Percentiles rank a stretch among this genome's conserved stretches.
Evolutionary conservation across 306 rosid species (phyloP).

Genomic region (Inga leiocalycina): DNA sequence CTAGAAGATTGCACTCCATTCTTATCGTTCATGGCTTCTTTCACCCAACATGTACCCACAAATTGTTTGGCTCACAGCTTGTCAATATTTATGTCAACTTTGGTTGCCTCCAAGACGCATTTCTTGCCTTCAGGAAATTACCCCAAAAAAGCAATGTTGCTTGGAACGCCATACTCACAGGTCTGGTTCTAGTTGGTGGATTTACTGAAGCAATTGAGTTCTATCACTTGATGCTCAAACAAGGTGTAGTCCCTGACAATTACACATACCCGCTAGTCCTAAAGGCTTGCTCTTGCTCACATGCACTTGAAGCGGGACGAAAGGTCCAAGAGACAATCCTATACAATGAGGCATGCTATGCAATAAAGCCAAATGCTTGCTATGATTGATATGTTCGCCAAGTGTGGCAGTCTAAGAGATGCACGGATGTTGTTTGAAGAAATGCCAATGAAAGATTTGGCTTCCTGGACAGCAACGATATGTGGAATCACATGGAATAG

Average conservation of each 20-base stretch:
- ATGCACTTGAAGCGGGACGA: slow-evolving; percentile 40
- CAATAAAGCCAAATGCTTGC: slow-evolving; percentile 34
- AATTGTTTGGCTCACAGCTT: slow-evolving; percentile 35
- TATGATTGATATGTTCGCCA: slow-evolving; percentile 48
- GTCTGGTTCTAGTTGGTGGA: slow-evolving; percentile 22
- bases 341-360: neutral
- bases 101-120: slow-evolving; percentile 36
- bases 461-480: slow-evolving; percentile 51
- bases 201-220: slow-evolving; percentile 34
- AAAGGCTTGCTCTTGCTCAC: slow-evolving; percentile 51
- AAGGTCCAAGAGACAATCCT: slow-evolving; percentile 31
- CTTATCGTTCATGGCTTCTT: slow-evolving; percentile 48
- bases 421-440: slow-evolving; percentile 47
- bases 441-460: slow-evolving; percentile 52
- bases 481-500: slow-evolving; percentile 41
- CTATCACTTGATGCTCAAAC: slow-evolving; percentile 24
- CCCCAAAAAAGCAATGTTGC: slow-evolving; percentile 40
- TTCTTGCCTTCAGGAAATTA: slow-evolving; percentile 32
- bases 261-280: slow-evolving; percentile 54
- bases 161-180: slow-evolving; percentile 49
- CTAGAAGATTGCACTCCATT: slow-evolving; percentile 45
- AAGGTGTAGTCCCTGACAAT: slow-evolving; percentile 41
- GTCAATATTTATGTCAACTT: slow-evolving; percentile 45
- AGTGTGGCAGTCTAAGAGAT: slow-evolving; percentile 47
- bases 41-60: slow-evolving; percentile 30